Percentiles rank a stretch among this genome's conserved stretches.
Evolutionary conservation across 2,329 filamentous ascomycete species (phyloP).

Genomic region (Pyrenophora tritici-repentis): DNA sequence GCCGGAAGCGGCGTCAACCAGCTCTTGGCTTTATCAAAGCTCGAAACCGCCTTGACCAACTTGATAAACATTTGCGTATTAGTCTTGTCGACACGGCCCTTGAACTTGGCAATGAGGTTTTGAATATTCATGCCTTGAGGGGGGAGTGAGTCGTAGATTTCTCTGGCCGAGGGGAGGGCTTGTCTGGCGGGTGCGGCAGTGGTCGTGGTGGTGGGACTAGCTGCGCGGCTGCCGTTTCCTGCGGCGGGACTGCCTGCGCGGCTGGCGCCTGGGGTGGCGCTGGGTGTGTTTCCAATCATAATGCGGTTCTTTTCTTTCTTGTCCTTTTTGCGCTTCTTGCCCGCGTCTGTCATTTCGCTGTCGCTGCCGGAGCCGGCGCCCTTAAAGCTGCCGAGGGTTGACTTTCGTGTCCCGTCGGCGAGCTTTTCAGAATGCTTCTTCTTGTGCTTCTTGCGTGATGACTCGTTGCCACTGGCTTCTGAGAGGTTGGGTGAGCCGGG

Average conservation of each 20-base stretch:
- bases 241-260: slow-evolving; percentile 52
- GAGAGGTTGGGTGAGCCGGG: slow-evolving; percentile 85
- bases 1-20: slow-evolving; percentile 39
- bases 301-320: slow-evolving; percentile 64
- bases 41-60: slow-evolving; percentile 49
- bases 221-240: slow-evolving; percentile 39
- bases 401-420: slow-evolving; percentile 33
- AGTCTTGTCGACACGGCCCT: slow-evolving; percentile 45
- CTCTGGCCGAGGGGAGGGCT: slow-evolving; percentile 50
- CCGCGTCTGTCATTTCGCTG: slow-evolving; percentile 71
- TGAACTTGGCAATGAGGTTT: slow-evolving; percentile 50
- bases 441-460: slow-evolving; percentile 66
- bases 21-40: slow-evolving; percentile 36
- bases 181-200: slow-evolving; percentile 14
- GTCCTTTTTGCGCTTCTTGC: slow-evolving; percentile 62
- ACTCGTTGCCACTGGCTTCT: slow-evolving; percentile 91
- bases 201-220: slow-evolving; percentile 30
- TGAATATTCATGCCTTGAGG: slow-evolving; percentile 51
- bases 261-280: slow-evolving; percentile 66
- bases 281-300: slow-evolving; percentile 60
- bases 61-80: slow-evolving; percentile 49
- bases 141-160: slow-evolving; percentile 53
- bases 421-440: slow-evolving; percentile 42
- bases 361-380: slow-evolving; percentile 70
- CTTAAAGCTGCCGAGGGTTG: slow-evolving; percentile 27